phyloP scores from a whole-genome alignment of 106 monocot species.

The Allium fistulosum region DNA sequence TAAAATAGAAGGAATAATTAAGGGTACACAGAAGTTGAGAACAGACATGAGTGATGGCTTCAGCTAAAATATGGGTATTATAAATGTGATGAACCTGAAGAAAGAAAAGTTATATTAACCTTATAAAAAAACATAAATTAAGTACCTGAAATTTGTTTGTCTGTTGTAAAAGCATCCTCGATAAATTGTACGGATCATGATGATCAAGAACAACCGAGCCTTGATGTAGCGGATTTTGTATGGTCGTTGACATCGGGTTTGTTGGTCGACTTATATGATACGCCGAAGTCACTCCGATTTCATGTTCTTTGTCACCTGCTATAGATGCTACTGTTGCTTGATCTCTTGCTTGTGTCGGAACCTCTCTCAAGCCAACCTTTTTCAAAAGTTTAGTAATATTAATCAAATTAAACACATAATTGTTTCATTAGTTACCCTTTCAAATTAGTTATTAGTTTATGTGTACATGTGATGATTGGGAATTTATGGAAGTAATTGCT shows the following conservation, averaged over 20 bases:
- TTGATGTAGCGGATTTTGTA: conserved; percentile 40
- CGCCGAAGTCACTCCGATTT: conserved; percentile 12
- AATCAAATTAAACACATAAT: not conserved
- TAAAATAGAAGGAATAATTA: no score
- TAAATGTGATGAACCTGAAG: no score
- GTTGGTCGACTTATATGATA: conserved; percentile 53
- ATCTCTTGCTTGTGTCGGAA: conserved; percentile 20
- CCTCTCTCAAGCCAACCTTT: conserved; percentile 35
- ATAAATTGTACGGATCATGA: conserved; percentile 36
- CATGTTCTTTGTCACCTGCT: not conserved
- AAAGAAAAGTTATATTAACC: no score
- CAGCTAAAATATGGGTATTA: no score
- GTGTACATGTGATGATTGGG: no score
- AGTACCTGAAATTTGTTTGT: conserved; percentile 6
- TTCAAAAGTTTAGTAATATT: not conserved
- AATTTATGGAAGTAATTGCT: no score
- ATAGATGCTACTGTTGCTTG: not conserved
- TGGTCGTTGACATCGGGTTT: conserved; percentile 48
- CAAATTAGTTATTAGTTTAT: no score
- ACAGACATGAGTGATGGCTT: no score
- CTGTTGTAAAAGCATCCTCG: not conserved
- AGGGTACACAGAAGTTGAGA: no score
- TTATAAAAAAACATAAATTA: not conserved
- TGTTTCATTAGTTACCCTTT: no score
- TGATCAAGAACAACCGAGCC: conserved; percentile 41